Percentiles rank a stretch among this genome's conserved stretches.
Evolutionary conservation across 2,329 filamentous ascomycete genomes (phyloP).

Genomic region (Cytospora mali): DNA sequence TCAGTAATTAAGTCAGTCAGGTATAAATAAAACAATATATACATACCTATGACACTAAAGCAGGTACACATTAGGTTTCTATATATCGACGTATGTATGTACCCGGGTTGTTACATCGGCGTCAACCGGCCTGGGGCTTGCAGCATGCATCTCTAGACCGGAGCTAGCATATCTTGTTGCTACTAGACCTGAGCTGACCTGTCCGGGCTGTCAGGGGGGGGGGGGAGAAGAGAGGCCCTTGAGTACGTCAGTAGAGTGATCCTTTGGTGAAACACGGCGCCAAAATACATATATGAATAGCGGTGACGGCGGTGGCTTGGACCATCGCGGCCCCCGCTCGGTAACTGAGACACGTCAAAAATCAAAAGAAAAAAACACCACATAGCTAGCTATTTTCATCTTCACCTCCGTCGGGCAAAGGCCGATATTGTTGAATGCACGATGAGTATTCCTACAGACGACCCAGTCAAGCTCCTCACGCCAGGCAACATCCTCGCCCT

Average conservation of each 20-base stretch:
- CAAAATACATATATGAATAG: not conserved
- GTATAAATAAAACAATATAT: too few relatives aligned
- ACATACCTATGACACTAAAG: too few relatives aligned
- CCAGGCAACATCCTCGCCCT: conserved; percentile 7
- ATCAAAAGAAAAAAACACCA: not conserved
- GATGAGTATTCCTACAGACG: conserved; percentile 6
- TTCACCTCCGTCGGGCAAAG: not conserved
- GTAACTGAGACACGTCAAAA: not conserved
- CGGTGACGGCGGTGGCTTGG: not conserved
- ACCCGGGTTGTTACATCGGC: too few relatives aligned
- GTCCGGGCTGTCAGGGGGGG: too few relatives aligned
- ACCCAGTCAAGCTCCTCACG: conserved; percentile 7
- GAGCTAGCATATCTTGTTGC: not conserved
- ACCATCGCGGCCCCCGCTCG: not conserved
- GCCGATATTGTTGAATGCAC: not conserved
- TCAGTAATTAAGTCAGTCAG: too few relatives aligned
- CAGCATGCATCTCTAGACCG: not conserved
- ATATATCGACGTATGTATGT: too few relatives aligned
- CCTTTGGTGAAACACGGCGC: not conserved
- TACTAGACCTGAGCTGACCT: not conserved
- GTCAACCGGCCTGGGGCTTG: too few relatives aligned
- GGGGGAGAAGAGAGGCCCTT: not conserved
- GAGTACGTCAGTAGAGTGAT: not conserved
- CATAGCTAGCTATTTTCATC: not conserved
- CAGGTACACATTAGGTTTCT: too few relatives aligned